These are phyloP conservation scores for Daucus carota DNA, from an alignment of 129 eudicot species.

Conservation along the genomic window DH1_v3.0 NC_030381.2:18831001-18831500, in stretches of 20 bases:
- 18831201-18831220: slow-evolving; percentile 82
- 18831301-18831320: slow-evolving; percentile 74
- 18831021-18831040: slow-evolving; percentile 21
- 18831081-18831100: slow-evolving; percentile 84
- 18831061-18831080: slow-evolving; percentile 67
- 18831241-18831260: not conserved
- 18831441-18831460: not conserved
- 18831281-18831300: not conserved
- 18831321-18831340: slow-evolving; percentile 56
- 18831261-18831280: not conserved
- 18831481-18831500: no score
- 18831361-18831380: slow-evolving; percentile 79
- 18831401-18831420: slow-evolving; percentile 63
- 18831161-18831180: slow-evolving; percentile 62
- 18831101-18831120: slow-evolving; percentile 90
- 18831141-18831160: slow-evolving; percentile 47
- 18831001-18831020: no score
- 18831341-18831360: slow-evolving; percentile 93
- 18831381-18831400: slow-evolving; percentile 61
- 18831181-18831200: slow-evolving; percentile 88
- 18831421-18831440: not conserved
- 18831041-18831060: slow-evolving; percentile 87
- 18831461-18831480: not conserved
- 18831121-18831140: slow-evolving; percentile 78
- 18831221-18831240: not conserved